Conservation (phyloP, 345 rosid genomes). For the Xanthoceras sorbifolium region DNA sequence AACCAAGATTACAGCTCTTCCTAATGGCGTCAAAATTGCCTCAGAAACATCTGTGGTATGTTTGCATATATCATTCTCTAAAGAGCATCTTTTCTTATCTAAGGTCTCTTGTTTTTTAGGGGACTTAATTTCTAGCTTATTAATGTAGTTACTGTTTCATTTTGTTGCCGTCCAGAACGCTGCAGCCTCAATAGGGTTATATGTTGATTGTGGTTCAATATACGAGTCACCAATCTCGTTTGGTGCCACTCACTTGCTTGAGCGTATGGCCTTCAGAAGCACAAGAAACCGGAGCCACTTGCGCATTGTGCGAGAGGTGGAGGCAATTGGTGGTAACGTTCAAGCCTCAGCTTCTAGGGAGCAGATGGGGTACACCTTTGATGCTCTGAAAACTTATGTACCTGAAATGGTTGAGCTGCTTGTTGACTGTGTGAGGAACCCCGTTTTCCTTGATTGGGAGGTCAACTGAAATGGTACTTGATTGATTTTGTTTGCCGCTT, state of each 20-base stretch:
- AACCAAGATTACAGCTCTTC: conserved; percentile 58
- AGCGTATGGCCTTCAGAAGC: conserved; percentile 89
- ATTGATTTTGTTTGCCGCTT: neutral
- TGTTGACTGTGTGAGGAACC: conserved; percentile 84
- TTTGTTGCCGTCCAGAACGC: conserved; percentile 56
- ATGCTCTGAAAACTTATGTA: conserved; percentile 87
- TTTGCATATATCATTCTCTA: conserved; percentile 24
- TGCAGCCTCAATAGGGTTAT: conserved; percentile 80
- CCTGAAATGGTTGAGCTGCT: conserved; percentile 93
- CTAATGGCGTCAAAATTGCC: conserved; percentile 62
- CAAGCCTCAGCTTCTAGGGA: conserved; percentile 83
- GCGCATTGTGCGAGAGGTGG: conserved; percentile 78
- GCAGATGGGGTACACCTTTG: conserved; percentile 81
- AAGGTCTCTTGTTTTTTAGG: conserved; percentile 21
- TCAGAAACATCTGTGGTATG: conserved; percentile 59
- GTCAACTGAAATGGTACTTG: conserved; percentile 72
- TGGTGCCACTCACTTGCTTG: conserved; percentile 83
- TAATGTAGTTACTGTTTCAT: conserved; percentile 19
- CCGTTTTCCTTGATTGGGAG: conserved; percentile 93
- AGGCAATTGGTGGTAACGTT: conserved; percentile 82
- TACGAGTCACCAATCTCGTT: conserved; percentile 66
- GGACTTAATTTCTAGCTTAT: conserved; percentile 8
- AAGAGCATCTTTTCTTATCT: conserved; percentile 17
- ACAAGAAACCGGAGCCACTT: conserved; percentile 79
- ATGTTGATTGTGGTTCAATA: conserved; percentile 68